Evolutionary conservation across 768 basidiomycete species (phyloP), one percentile per base, ranked within the genome.

Genomic region (Lactarius evosmus): DNA sequence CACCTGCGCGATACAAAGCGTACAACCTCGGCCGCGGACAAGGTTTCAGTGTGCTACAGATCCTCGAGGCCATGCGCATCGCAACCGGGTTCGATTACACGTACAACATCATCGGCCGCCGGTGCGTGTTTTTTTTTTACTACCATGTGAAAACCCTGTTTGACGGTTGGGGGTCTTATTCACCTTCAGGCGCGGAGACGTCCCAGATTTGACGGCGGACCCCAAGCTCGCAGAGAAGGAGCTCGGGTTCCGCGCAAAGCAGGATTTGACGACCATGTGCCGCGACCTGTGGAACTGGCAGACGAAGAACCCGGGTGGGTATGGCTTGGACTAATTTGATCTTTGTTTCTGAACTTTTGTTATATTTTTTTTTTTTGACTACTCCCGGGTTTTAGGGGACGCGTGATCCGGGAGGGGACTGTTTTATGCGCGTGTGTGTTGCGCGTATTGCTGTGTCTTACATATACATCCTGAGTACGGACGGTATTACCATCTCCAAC

Each of bases 281-380:
- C 80, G 85, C 61, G 97, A 99, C 76, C 79, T 97, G 70, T 98
- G 97, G 97, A 95, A 95, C 78, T 99, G 95, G 93, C 96, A 98
- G 79, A 86, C 85, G n/a, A 91, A 86, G 74, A 92, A 97, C 70
- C 92, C 91, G 7, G 72, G 83, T 33, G 95, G 95, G 3, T 97
- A 91, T 67, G 80, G 60, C 38, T 40, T 36, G 54, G 67, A 66
- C 44, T 67, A 27, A 58, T 14, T 46, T 49, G 46, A 49, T 12
- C 25, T 49, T 49, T 25, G 46, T 14, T 7, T 49, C 25, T 49
- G 46, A 49, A 49, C 46, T 25, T 25, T 46, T n/a, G n/a, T 27
- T 14, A 14, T 49, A 2, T 25, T 33, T 46, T 38, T 49, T 50
- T 32, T 49, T 16, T 55, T 34, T 34, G 27, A 33, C 5, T 30